Percentiles rank a stretch among this genome's conserved stretches.
Conservation (phyloP, 495 filamentous ascomycete species). For the Hypoxylon crocopeplum region DNA sequence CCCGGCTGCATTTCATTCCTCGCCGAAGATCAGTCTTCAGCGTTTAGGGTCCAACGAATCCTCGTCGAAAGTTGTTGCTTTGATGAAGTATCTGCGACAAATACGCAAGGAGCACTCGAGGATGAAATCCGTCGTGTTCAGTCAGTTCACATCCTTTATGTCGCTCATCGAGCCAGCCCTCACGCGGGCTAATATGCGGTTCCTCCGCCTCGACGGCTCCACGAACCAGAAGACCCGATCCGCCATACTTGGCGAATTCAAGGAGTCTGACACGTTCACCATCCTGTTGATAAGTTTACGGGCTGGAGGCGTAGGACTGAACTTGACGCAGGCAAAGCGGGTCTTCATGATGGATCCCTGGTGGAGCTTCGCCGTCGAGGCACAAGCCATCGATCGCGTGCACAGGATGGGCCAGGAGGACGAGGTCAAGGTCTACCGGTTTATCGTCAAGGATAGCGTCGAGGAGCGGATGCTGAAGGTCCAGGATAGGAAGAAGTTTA, state of each 20-base stretch:
- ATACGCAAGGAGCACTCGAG: slow-evolving; percentile 64
- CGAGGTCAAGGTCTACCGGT: slow-evolving; percentile 84
- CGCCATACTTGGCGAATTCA: slow-evolving; percentile 75
- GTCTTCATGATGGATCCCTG: slow-evolving; percentile 99
- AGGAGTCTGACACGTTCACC: slow-evolving; percentile 53
- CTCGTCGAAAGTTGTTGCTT: slow-evolving; percentile 84
- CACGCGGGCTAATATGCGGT: slow-evolving; percentile 70
- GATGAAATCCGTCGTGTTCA: slow-evolving; percentile 93
- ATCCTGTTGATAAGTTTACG: slow-evolving; percentile 85
- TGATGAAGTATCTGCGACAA: slow-evolving; percentile 75
- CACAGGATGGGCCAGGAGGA: slow-evolving; percentile 95
- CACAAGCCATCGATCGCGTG: slow-evolving; percentile 98
- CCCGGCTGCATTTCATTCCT: slow-evolving; percentile 47
- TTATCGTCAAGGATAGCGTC: slow-evolving; percentile 88
- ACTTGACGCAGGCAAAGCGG: slow-evolving; percentile 83
- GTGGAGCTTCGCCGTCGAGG: slow-evolving; percentile 98
- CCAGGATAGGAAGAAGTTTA: slow-evolving; percentile 95
- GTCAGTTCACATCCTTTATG: slow-evolving; percentile 96
- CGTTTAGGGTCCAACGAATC: slow-evolving; percentile 74
- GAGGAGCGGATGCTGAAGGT: slow-evolving; percentile 94
- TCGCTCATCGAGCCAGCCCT: slow-evolving; percentile 86
- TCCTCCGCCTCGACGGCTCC: slow-evolving; percentile 87
- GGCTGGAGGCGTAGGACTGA: slow-evolving; percentile 92
- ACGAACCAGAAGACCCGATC: slow-evolving; percentile 87
- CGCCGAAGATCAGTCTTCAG: slow-evolving; percentile 77